phyloP scores from a whole-genome alignment of 2,329 filamentous ascomycete genomes.

The Penicillium brasilianum region DNA sequence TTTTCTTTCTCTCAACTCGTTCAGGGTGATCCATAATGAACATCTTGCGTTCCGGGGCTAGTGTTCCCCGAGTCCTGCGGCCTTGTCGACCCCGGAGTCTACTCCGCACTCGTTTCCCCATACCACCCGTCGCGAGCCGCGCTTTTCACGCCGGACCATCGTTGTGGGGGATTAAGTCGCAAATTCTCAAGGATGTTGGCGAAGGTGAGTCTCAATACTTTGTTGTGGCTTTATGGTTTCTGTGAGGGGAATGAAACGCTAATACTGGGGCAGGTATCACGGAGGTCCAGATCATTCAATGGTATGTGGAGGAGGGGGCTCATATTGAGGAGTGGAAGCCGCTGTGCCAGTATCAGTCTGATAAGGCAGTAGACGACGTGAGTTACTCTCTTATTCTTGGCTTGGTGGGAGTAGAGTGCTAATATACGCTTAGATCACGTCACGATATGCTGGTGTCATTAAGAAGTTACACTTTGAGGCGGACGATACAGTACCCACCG shows the following conservation, averaged over 20 bases:
- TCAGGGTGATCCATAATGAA: constrained; percentile 31
- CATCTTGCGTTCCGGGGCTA: constrained; percentile 38
- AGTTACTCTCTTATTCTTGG: constrained; percentile 21
- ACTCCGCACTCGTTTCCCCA: constrained; percentile 34
- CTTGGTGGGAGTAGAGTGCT: constrained; percentile 12
- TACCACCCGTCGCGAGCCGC: constrained; percentile 34
- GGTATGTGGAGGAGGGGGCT: constrained; percentile 96
- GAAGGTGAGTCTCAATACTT: constrained; percentile 39
- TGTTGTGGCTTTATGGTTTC: not conserved
- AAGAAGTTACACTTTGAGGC: constrained; percentile 96
- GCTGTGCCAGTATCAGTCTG: constrained; percentile 96
- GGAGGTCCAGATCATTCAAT: constrained; percentile 98
- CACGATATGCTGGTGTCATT: constrained; percentile 90
- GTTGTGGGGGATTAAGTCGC: constrained; percentile 45
- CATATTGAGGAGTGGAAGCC: constrained; percentile 97
- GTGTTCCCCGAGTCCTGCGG: constrained; percentile 36
- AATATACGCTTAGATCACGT: constrained; percentile 77
- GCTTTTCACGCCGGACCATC: constrained; percentile 43
- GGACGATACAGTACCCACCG: constrained; percentile 94
- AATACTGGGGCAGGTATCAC: constrained; percentile 73
- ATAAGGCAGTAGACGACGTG: constrained; percentile 78
- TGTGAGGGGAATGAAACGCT: constrained; percentile 20
- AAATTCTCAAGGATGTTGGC: constrained; percentile 51
- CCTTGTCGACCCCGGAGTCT: constrained; percentile 33
- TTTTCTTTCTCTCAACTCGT: not conserved